A percentile compares a stretch with the other conserved stretches of the same genome.
phyloP scores from a whole-genome alignment of 805 yeast species.

The Hanseniaspora taiwanica region DNA sequence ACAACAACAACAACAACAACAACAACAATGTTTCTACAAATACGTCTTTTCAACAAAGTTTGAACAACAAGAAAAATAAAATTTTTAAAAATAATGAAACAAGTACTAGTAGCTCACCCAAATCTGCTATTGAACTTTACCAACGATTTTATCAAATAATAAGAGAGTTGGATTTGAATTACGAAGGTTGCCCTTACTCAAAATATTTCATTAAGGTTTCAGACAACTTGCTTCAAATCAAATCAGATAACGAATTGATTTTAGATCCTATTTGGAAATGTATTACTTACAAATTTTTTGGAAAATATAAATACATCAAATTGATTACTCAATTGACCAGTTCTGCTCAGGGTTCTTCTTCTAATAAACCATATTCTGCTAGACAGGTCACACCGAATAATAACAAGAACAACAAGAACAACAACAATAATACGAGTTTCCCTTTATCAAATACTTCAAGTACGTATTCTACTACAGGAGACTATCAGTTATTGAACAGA shows the following conservation, averaged over 20 bases:
- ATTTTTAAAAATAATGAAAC: not conserved
- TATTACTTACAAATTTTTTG: not conserved
- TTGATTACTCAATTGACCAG: not conserved
- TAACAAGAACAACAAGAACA: not conserved
- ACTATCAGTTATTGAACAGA: not conserved
- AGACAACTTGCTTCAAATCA: conserved; percentile 2
- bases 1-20: not conserved
- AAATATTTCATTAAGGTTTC: conserved; percentile 5
- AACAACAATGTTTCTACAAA: not conserved
- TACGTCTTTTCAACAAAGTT: too few species aligned
- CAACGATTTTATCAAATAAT: conserved; percentile 23
- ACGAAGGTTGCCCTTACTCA: conserved; percentile 4
- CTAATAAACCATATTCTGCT: conserved; percentile 1
- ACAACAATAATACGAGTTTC: not conserved
- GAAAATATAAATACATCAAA: conserved; percentile 2
- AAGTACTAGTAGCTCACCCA: conserved; percentile 13
- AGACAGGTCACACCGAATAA: not conserved
- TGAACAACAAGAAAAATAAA: not conserved
- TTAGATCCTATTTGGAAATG: conserved; percentile 2
- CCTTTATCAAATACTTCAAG: not conserved
- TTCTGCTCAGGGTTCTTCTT: not conserved
- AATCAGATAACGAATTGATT: conserved; percentile 4
- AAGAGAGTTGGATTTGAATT: conserved; percentile 20
- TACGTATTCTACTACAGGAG: not conserved
- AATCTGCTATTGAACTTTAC: conserved; percentile 21